Evolutionary conservation across 768 basidiomycete genomes (phyloP).

Genomic region (Suillus luteus): DNA sequence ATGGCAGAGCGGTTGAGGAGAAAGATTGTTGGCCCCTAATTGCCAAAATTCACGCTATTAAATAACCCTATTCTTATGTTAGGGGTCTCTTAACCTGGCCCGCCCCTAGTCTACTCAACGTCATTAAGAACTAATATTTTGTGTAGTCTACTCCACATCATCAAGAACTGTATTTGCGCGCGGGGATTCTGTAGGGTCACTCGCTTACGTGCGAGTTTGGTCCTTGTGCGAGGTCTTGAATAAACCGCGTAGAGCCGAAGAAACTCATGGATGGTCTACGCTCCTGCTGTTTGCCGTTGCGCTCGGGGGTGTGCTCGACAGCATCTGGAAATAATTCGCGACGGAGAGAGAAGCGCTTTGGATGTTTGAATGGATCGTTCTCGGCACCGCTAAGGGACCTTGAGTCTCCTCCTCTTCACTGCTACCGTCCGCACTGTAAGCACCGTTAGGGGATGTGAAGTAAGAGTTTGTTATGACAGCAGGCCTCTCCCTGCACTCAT

Average conservation of each 20-base stretch:
- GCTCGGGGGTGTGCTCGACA: background rate
- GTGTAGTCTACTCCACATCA: no score
- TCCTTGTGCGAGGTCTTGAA: constrained; percentile 24
- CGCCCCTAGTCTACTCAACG: no score
- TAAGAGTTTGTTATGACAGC: background rate
- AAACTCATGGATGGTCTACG: constrained; percentile 25
- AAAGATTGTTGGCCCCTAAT: no score
- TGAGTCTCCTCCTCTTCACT: constrained; percentile 22
- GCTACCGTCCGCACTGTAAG: constrained; percentile 11
- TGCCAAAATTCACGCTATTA: no score
- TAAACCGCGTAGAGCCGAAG: constrained; percentile 29
- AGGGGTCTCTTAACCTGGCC: no score
- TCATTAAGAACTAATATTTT: no score
- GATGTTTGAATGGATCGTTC: constrained; percentile 26
- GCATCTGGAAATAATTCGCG: background rate
- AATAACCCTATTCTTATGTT: no score
- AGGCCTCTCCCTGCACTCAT: background rate
- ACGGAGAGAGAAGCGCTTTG: constrained; percentile 16
- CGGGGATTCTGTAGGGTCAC: constrained; percentile 8
- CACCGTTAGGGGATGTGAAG: constrained; percentile 2
- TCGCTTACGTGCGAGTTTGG: constrained; percentile 22
- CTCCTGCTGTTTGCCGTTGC: constrained; percentile 18
- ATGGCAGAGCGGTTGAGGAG: no score
- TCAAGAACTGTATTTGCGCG: background rate
- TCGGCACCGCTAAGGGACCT: constrained; percentile 27